Conservation (phyloP, 768 basidiomycete species). For the Hypholoma fasciculare region DNA sequence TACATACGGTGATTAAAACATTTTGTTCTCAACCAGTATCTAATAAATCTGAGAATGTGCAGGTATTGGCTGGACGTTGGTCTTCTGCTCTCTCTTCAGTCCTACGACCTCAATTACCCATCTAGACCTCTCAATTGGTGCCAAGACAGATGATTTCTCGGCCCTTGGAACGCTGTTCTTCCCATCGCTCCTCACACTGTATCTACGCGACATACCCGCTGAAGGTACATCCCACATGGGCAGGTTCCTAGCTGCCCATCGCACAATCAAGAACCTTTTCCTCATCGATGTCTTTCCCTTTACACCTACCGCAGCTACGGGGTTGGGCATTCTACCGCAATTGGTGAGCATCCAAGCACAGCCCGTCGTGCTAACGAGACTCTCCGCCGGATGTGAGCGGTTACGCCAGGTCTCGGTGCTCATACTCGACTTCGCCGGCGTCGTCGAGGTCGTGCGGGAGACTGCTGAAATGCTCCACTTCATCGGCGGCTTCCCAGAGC, state of each 20-base stretch:
- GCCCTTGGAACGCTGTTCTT: not conserved
- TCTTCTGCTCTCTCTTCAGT: not conserved
- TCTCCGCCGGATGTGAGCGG: constrained; percentile 6
- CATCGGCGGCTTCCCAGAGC: constrained; percentile 3
- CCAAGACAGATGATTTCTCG: not conserved
- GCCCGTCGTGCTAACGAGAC: not conserved
- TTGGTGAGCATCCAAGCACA: constrained; percentile 5
- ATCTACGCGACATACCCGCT: not conserved
- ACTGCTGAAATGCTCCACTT: not conserved
- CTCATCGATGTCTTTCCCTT: not conserved
- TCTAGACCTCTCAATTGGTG: constrained; percentile 2
- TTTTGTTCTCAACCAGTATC: not conserved
- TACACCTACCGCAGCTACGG: not conserved
- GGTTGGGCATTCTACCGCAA: constrained; percentile 1
- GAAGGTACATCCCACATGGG: not conserved
- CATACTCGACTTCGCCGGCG: not conserved
- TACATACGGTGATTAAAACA: not conserved
- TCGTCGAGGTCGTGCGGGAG: not conserved
- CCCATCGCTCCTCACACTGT: not conserved
- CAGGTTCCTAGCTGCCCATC: constrained; percentile 7
- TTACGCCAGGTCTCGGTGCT: constrained; percentile 4
- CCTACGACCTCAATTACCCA: not conserved
- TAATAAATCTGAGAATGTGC: not conserved
- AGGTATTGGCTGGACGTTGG: constrained; percentile 3
- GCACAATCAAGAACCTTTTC: constrained; percentile 3